Evolutionary conservation across 2,329 filamentous ascomycete species (phyloP).

Genomic region (Raffaelea arxii): DNA sequence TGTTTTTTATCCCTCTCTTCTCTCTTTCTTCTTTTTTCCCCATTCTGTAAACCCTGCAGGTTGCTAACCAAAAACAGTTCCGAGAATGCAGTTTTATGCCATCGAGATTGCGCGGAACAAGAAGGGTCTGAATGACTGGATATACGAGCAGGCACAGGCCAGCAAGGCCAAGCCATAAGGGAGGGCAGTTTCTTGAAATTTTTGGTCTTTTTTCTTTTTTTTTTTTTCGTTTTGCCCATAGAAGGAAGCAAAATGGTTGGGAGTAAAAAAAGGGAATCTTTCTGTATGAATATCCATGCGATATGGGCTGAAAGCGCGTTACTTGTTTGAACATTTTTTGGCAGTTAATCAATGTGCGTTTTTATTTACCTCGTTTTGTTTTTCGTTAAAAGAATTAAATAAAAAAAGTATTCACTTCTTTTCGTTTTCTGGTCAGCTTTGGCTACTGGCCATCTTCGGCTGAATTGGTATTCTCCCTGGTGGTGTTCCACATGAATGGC

Average conservation of each 20-base stretch:
- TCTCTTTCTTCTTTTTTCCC: too few species aligned
- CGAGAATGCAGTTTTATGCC: slow-evolving; percentile 48
- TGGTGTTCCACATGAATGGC: neutral
- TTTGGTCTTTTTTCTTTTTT: neutral
- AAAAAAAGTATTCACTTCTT: neutral
- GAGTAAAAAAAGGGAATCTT: too few species aligned
- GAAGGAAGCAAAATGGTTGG: too few species aligned
- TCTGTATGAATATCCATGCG: too few species aligned
- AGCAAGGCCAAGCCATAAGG: slow-evolving; percentile 5
- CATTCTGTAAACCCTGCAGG: neutral
- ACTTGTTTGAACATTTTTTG: too few species aligned
- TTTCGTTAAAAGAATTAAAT: neutral
- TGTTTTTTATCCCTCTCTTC: too few species aligned
- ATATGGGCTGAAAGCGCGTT: too few species aligned
- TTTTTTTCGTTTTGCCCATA: neutral
- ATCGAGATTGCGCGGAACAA: slow-evolving; percentile 57
- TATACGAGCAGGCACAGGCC: slow-evolving; percentile 71
- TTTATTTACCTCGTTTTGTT: neutral
- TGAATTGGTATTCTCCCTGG: neutral
- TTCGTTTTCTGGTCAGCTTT: neutral
- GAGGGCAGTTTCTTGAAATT: neutral
- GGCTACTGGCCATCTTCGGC: neutral
- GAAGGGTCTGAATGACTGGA: slow-evolving; percentile 88
- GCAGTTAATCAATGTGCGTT: neutral
- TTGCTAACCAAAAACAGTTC: slow-evolving; percentile 27